Percentiles rank a stretch among this genome's conserved stretches.
Conservation (phyloP, 2,329 filamentous ascomycete genomes). For the Colletotrichum shisoi region DNA sequence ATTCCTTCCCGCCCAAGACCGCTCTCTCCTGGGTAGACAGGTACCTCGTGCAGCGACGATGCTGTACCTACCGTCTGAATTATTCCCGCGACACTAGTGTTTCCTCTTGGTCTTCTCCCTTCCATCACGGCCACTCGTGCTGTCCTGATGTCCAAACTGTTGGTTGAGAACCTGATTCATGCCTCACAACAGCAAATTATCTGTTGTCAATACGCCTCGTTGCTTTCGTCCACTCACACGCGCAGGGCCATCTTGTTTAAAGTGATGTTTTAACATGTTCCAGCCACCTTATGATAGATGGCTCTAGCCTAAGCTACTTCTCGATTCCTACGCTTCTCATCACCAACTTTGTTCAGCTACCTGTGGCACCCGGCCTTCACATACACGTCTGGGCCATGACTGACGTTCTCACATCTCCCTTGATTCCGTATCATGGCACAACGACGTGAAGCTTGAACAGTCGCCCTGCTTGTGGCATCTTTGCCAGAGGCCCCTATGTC, state of each 20-base stretch:
- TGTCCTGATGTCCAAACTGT: background rate
- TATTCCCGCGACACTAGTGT: slow-evolving; percentile 23
- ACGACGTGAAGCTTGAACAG: slow-evolving; percentile 3
- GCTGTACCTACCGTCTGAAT: slow-evolving; percentile 13
- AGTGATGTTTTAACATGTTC: slow-evolving; percentile 37
- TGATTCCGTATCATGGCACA: slow-evolving; percentile 8
- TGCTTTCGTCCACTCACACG: background rate
- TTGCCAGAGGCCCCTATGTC: slow-evolving; percentile 7
- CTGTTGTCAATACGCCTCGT: background rate
- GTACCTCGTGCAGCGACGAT: background rate
- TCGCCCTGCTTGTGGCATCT: slow-evolving; percentile 6
- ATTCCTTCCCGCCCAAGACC: background rate
- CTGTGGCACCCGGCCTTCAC: slow-evolving; percentile 27
- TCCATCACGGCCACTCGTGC: slow-evolving; percentile 22
- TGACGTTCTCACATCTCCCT: slow-evolving; percentile 16
- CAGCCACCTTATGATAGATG: slow-evolving; percentile 36
- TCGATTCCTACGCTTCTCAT: slow-evolving; percentile 25
- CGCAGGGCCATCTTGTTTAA: background rate
- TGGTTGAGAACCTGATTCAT: background rate
- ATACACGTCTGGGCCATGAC: slow-evolving; percentile 28
- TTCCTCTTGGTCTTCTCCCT: slow-evolving; percentile 29
- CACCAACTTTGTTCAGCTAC: slow-evolving; percentile 24
- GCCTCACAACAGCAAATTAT: background rate
- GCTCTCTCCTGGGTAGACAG: background rate
- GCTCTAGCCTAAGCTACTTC: slow-evolving; percentile 30